Base-by-base conservation (phyloP, 2,329 filamentous ascomycete species). In the Keithomyces neogunnii region DNA sequence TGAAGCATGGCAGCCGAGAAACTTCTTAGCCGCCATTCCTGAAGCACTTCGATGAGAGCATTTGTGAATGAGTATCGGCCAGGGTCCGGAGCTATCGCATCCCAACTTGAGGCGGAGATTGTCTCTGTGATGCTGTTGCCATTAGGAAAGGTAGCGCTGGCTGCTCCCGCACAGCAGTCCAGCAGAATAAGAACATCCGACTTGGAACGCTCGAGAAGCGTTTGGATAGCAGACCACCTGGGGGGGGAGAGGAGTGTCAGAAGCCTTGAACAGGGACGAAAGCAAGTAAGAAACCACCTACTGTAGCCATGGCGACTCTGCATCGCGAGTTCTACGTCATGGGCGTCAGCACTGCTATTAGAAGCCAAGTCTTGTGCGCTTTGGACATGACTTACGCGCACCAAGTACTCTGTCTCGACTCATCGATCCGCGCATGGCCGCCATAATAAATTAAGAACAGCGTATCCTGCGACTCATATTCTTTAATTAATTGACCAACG, bases 1-100 rank as follows among this genome's bases (percentile, higher is more conserved):
- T 82, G 79, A 5, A 82, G 67, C 78, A 82, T 82, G 30, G 78
- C 78, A 13, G 77, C 79, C 5, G 79, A 82, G 57, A 78, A 82
- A 0, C 71, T 73, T 50, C 74, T 72, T 8, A 71, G 57, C 29
- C 73, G 72, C 79, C 79, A 82, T 57, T 81, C 77, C 51, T 76
- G 72, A 11, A 82, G 66, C 1, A 82, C 78, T 54, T 82, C 78
- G 43, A 82, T 81, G 11, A 82, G 66, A 28, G 76, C 75, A 49
- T 76, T 78, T 3, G 78, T 81, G 57, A 82, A 82, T 0, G 78
- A 82, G 58, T 79, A 81, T 4, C 77, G 71, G 6, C 79, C 78
- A 10, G 79, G 79, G 52, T 81, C 75, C 0, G 79, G 78, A 9
- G 79, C 78, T 48, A 80, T 81, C 43, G 78, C 77, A 53, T 82